These are phyloP conservation scores for Puccinellia tenuiflora DNA, from an alignment of 176 grass and related monocot genomes.

Conservation along the genomic window DNA sequence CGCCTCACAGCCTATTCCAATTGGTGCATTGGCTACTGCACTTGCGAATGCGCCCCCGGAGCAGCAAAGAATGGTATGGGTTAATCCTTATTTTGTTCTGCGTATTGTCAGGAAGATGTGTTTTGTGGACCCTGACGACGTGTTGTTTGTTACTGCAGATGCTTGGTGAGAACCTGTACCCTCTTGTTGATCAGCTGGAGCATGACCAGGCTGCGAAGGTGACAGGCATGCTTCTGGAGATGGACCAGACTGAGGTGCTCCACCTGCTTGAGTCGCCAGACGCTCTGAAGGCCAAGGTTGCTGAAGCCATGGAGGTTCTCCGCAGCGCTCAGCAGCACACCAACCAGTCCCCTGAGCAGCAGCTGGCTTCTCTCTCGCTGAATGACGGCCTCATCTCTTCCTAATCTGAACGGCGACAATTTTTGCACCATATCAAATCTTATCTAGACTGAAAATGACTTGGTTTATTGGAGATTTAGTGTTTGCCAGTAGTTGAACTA, in stretches of 20 bases:
- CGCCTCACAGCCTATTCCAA: conserved; percentile 48
- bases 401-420: conserved; percentile 15
- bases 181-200: conserved; percentile 85
- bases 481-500: conserved; percentile 22
- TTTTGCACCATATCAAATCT: conserved; percentile 23
- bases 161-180: conserved; percentile 93
- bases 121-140: not conserved
- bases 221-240: conserved; percentile 96
- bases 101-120: not conserved
- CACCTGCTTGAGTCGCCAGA: conserved; percentile 89
- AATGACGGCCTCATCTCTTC: conserved; percentile 52
- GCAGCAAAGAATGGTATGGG: conserved; percentile 71
- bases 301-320: conserved; percentile 87
- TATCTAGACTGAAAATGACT: conserved; percentile 31
- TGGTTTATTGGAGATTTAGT: conserved; percentile 28
- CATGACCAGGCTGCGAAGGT: conserved; percentile 86
- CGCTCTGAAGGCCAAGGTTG: conserved; percentile 78
- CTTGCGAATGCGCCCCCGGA: conserved; percentile 69
- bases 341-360: conserved; percentile 46
- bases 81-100: not conserved
- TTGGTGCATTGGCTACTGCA: conserved; percentile 69
- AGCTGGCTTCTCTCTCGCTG: conserved; percentile 58
- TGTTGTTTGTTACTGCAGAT: conserved; percentile 38
- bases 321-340: conserved; percentile 55
- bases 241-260: conserved; percentile 92